Evolutionary conservation across 306 rosid species (phyloP).

Genomic region (Fagus crenata): DNA sequence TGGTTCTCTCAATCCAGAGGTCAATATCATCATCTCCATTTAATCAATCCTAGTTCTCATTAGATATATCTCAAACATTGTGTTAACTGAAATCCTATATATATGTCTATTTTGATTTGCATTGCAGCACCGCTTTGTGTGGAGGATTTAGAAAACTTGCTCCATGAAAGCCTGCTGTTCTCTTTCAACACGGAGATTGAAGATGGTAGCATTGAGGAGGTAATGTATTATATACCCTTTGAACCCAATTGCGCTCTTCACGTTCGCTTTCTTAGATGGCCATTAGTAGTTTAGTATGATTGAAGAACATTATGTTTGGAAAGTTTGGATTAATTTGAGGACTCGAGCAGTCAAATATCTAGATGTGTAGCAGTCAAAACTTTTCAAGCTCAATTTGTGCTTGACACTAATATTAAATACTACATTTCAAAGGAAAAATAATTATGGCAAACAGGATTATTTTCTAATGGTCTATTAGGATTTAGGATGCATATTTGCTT

Average conservation of each 20-base stretch:
- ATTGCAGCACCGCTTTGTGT: constrained; percentile 47
- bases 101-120: constrained; percentile 5
- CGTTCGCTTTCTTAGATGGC: background rate
- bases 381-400: no score
- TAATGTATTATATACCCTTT: constrained; percentile 32
- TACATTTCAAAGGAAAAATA: no score
- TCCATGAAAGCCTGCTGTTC: constrained; percentile 62
- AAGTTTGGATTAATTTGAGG: background rate
- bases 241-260: background rate
- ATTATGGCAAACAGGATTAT: no score
- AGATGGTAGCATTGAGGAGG: constrained; percentile 89
- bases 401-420: no score
- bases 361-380: no score
- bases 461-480: no score
- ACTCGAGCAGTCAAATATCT: no score
- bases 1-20: constrained; percentile 62
- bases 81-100: background rate
- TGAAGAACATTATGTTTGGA: background rate
- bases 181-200: constrained; percentile 78
- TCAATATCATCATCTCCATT: background rate
- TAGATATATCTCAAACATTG: no score
- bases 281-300: no score
- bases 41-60: no score
- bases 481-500: no score
- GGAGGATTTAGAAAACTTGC: constrained; percentile 69